Base-by-base conservation (phyloP, 345 rosid genomes). In the Mercurialis annua region DNA sequence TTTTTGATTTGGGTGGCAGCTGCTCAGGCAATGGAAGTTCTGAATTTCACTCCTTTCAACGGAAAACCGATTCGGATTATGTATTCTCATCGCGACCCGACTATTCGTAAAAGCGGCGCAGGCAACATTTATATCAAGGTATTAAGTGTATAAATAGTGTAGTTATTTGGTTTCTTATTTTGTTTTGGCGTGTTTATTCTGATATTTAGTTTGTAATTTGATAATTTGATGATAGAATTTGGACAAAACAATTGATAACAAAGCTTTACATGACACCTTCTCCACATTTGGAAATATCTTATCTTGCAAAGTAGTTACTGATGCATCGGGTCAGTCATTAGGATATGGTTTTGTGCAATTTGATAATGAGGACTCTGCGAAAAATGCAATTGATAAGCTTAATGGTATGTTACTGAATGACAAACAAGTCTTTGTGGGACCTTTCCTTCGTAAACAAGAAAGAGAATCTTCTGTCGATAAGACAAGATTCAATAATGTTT, bases 311-410 rank as follows among this genome's bases (percentile, higher is more conserved):
- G 91, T 93, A 29, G 96, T 94, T 55, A 86, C 96, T 30, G 97
- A 93, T 67, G 6, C 81, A 30, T 77, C 85, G 59, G 98, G 97
- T 56, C 94, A 89, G 72, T 93, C 96, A 14, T 90, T 80, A 74
- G 97, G 97, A 70, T 90, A 90, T 78, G 98, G 98, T 6, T 93
- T 93, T 84, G 95, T 93, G 23, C 98, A 93, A 73, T 90, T 80
- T 65, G 97, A 89, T 27, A 82, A 60, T 62, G 96, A 86, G 54
- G 97, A 90, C 48, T 69, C 95, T 71, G 89, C 97, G 12, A 89
- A 85, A 77, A 79, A 72, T 62, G 97, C 98, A 63, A 90, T 87
- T 48, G 86, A 80, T 77, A 82, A 86, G 58, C 53, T 93, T 76
- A 90, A 89, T 74, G 97, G 96, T 26, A 93, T 93, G 98, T 80